A percentile compares a stretch with the other conserved stretches of the same genome.
Evolutionary conservation across 1,139 yeast species (phyloP).

Genomic region (Suhomyces terraborum): DNA sequence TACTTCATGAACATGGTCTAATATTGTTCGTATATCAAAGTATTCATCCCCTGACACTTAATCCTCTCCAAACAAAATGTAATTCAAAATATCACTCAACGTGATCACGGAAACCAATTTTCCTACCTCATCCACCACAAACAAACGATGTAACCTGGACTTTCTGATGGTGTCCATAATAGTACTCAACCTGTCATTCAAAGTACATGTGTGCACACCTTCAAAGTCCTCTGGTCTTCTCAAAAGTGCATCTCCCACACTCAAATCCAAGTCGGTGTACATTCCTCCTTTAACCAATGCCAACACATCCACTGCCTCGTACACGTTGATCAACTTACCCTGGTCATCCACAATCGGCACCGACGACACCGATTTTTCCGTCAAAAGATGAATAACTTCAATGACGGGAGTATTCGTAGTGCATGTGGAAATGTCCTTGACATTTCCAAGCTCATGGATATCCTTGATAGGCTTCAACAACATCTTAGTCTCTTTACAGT

Average conservation of each 20-base stretch:
- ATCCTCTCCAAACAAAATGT: conserved; percentile 71
- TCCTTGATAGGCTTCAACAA: conserved; percentile 74
- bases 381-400: conserved; percentile 83
- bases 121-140: conserved; percentile 85
- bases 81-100: conserved; percentile 85
- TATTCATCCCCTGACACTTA: conserved; percentile 16
- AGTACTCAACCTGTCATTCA: conserved; percentile 82
- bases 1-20: not conserved
- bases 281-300: conserved; percentile 93
- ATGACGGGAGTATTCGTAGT: conserved; percentile 92
- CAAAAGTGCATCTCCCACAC: conserved; percentile 95
- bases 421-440: conserved; percentile 69
- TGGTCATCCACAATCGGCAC: conserved; percentile 88
- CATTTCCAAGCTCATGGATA: conserved; percentile 61
- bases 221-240: conserved; percentile 95
- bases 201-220: conserved; percentile 96
- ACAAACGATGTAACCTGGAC: conserved; percentile 86
- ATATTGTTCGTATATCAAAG: not conserved
- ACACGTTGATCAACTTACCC: conserved; percentile 79
- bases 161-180: conserved; percentile 93
- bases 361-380: conserved; percentile 80
- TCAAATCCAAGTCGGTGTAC: conserved; percentile 84
- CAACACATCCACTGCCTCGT: conserved; percentile 94
- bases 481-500: conserved; percentile 92
- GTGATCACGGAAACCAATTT: conserved; percentile 82